These are phyloP conservation scores for Austropuccinia psidii DNA, from an alignment of 1,284 basidiomycete species.

Conservation along the genomic window DNA sequence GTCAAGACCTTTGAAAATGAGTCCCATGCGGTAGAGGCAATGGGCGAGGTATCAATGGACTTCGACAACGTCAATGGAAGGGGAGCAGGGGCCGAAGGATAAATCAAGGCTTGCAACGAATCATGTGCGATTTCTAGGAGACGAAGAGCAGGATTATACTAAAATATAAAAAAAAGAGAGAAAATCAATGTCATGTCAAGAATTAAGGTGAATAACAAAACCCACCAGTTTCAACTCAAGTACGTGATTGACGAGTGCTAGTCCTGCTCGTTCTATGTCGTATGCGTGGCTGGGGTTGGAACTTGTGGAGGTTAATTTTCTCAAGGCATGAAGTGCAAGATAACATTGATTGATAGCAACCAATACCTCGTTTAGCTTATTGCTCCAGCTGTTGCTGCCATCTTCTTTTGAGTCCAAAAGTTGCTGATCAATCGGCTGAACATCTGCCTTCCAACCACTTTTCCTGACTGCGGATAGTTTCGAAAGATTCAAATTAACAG, in stretches of 20 bases:
- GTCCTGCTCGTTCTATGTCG: conserved; percentile 31
- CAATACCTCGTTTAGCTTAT: conserved; percentile 2
- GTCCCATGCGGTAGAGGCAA: conserved; percentile 18
- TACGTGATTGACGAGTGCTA: conserved; percentile 32
- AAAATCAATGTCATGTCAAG: background rate
- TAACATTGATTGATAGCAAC: conserved; percentile 6
- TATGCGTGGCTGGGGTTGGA: background rate
- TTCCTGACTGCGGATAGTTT: conserved; percentile 20
- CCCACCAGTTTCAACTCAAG: conserved; percentile 30
- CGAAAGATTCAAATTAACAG: conserved; percentile 10
- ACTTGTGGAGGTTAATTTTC: conserved; percentile 1
- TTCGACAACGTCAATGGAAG: background rate
- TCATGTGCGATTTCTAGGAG: conserved; percentile 21
- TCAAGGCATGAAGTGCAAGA: conserved; percentile 15
- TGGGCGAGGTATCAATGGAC: conserved; percentile 9
- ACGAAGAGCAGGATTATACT: conserved; percentile 35
- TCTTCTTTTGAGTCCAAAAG: background rate
- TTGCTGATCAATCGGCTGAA: background rate
- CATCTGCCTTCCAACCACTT: conserved; percentile 27
- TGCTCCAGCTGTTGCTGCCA: background rate
- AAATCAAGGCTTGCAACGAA: conserved; percentile 20
- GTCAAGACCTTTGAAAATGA: conserved; percentile 14
- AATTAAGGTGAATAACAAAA: background rate
- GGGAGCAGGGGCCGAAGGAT: background rate
- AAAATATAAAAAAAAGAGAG: background rate